Base-by-base conservation (phyloP, 2,329 filamentous ascomycete species). In the Cladosporium sp. region DNA sequence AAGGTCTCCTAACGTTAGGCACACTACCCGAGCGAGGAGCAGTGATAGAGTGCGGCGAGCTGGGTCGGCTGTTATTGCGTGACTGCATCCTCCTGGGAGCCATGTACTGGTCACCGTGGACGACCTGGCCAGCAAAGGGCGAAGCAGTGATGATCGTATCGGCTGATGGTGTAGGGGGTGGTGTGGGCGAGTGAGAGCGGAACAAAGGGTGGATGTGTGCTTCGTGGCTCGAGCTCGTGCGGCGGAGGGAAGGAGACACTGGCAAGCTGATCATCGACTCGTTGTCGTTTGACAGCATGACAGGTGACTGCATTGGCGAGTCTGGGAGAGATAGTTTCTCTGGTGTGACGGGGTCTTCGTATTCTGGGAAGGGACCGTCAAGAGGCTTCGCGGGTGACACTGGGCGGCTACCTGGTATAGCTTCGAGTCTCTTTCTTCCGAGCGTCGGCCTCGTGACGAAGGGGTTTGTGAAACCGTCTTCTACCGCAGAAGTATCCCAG, bases 181-280 rank as follows among this genome's bases (percentile, higher is more conserved):
- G 89, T 1, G 83, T 84, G 0, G 89, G 89, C 34, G 87, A 90
- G 73, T 91, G 89, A 6, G 88, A 88, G 67, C 90, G 84, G 80
- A 93, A 93, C 2, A 93, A 83, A 8, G 90, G 90, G 75, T 93
- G 90, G 56, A 93, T 92, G 73, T 93, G 87, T 5, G 88, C 83
- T 75, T 92, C 89, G 71, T 82, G 83, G 28, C 28, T 66, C 14
- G 63, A 65, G 57, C 46, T 60, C 25, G 30, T 46, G 46, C 56
- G 58, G 18, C 48, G 56, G 23, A 59, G 32, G 18, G 48, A 43
- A 23, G 57, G 57, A 14, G 57, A 58, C 1, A 61, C 21, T 28
- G 43, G 57, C 23, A 60, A 32, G 30, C 34, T 54, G 36, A 39
- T n/a, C 14, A 28, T 34, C 2, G 59, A 63, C 14, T 58, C 62